phyloP scores from a whole-genome alignment of 805 yeast genomes.

The Candida dajiaensis region DNA sequence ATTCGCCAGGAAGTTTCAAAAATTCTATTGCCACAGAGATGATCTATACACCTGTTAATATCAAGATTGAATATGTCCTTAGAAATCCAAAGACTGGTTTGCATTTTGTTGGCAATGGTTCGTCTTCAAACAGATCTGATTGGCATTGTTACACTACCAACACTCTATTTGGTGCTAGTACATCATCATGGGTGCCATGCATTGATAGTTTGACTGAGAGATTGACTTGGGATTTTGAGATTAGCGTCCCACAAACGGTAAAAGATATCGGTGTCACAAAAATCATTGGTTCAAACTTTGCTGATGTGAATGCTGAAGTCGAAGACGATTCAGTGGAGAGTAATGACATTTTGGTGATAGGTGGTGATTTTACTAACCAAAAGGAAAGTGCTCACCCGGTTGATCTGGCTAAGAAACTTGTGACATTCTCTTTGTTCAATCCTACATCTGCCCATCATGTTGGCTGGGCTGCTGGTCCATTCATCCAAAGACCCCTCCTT shows the following conservation, averaged over 20 bases:
- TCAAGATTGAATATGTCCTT: slow-evolving; percentile 62
- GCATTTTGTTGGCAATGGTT: slow-evolving; percentile 54
- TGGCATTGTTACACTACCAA: slow-evolving; percentile 91
- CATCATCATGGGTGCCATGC: slow-evolving; percentile 98
- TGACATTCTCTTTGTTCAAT: slow-evolving; percentile 64
- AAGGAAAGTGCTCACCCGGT: slow-evolving; percentile 71
- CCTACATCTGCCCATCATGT: slow-evolving; percentile 92
- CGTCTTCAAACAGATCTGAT: slow-evolving; percentile 32
- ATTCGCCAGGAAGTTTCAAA: slow-evolving; percentile 32
- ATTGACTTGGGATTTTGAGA: slow-evolving; percentile 86
- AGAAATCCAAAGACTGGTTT: slow-evolving; percentile 69
- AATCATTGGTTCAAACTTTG: slow-evolving; percentile 28
- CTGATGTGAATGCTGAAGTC: slow-evolving; percentile 26
- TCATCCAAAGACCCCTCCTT: slow-evolving; percentile 54
- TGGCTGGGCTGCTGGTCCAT: slow-evolving; percentile 93
- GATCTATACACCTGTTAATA: slow-evolving; percentile 65
- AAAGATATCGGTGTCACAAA: slow-evolving; percentile 51
- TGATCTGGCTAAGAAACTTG: slow-evolving; percentile 70
- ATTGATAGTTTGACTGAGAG: slow-evolving; percentile 83
- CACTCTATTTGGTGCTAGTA: slow-evolving; percentile 68
- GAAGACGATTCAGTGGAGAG: slow-evolving; percentile 26
- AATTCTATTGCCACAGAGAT: slow-evolving; percentile 29
- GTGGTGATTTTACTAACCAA: slow-evolving; percentile 63
- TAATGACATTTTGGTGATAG: slow-evolving; percentile 54
- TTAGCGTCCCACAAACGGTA: slow-evolving; percentile 77